A percentile compares a stretch with the other conserved stretches of the same genome.
Evolutionary conservation across 2,329 filamentous ascomycete species (phyloP).

Genomic region (Fusarium albidum): DNA sequence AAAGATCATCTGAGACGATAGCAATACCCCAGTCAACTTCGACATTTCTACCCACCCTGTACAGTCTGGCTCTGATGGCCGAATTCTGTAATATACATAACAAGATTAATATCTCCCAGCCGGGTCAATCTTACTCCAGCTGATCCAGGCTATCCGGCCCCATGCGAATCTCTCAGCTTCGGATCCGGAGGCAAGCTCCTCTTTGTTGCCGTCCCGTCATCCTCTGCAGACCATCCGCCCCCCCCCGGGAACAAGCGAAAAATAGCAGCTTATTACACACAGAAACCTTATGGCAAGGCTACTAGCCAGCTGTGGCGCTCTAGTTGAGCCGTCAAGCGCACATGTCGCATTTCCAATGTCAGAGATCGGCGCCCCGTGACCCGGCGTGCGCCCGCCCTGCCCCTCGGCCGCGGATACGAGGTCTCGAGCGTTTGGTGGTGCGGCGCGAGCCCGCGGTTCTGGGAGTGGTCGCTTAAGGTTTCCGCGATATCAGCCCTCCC

Average conservation of each 20-base stretch:
- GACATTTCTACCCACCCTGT: constrained; percentile 36
- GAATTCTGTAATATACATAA: constrained; percentile 42
- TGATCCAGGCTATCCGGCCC: constrained; percentile 12
- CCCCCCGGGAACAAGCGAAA: constrained; percentile 18
- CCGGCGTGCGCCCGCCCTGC: constrained; percentile 19
- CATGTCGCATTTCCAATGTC: constrained; percentile 29
- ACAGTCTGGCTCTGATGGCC: constrained; percentile 37
- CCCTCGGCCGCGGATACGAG: constrained; percentile 30
- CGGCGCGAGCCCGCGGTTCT: constrained; percentile 6
- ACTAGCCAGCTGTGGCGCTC: constrained; percentile 26
- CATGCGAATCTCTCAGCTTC: constrained; percentile 16
- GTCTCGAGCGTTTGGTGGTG: constrained; percentile 15
- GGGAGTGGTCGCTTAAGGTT: constrained; percentile 16
- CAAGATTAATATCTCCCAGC: constrained; percentile 32
- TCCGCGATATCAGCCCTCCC: constrained; percentile 19
- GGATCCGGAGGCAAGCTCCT: constrained; percentile 21
- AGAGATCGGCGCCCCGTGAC: constrained; percentile 27
- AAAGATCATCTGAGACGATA: constrained; percentile 35
- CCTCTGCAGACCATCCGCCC: constrained; percentile 16
- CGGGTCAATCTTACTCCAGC: constrained; percentile 30
- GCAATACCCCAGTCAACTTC: constrained; percentile 37
- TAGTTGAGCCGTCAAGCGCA: constrained; percentile 21
- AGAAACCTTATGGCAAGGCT: constrained; percentile 5
- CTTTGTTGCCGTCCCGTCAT: constrained; percentile 20
- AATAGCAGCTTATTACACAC: constrained; percentile 22